phyloP scores from a whole-genome alignment of 2,329 filamentous ascomycete genomes.

The Arthroderma sp. region DNA sequence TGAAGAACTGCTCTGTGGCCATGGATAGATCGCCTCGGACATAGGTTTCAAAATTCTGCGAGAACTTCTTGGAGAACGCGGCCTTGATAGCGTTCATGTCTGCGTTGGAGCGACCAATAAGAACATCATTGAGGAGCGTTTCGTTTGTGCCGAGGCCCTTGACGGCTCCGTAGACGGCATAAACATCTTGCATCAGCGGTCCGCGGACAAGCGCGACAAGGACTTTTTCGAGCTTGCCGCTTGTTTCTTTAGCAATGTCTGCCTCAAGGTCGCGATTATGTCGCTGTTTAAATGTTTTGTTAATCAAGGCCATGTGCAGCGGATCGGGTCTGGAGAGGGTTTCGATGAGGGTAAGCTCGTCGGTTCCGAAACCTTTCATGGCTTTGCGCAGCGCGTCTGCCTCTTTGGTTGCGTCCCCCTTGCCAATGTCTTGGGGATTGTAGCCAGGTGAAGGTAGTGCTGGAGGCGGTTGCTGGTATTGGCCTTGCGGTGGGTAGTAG shows the following conservation, averaged over 20 bases:
- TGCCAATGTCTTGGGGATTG: conserved; percentile 47
- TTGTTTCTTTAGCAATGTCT: conserved; percentile 61
- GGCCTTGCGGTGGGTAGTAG: conserved; percentile 3
- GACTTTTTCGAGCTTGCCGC: conserved; percentile 55
- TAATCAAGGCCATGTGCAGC: conserved; percentile 53
- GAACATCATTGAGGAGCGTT: conserved; percentile 67
- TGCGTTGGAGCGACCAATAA: conserved; percentile 72
- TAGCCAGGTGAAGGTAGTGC: conserved; percentile 59
- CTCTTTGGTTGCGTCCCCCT: conserved; percentile 49
- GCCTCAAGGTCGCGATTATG: conserved; percentile 53
- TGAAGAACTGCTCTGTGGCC: conserved; percentile 76
- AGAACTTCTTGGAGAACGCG: conserved; percentile 57
- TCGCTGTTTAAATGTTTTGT: conserved; percentile 48
- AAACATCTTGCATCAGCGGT: conserved; percentile 63
- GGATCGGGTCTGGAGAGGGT: conserved; percentile 57
- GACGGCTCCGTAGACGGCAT: conserved; percentile 58
- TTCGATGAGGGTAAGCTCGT: conserved; percentile 59
- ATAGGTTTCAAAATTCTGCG: conserved; percentile 53
- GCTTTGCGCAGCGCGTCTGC: conserved; percentile 57
- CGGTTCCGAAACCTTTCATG: conserved; percentile 78
- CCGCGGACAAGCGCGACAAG: conserved; percentile 60
- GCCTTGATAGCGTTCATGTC: conserved; percentile 77
- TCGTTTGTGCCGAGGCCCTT: conserved; percentile 78
- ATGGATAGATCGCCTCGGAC: conserved; percentile 68
- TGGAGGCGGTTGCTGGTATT: conserved; percentile 18